phyloP scores from a whole-genome alignment of 768 basidiomycete species.

The Strobilomyces dryophilus region DNA sequence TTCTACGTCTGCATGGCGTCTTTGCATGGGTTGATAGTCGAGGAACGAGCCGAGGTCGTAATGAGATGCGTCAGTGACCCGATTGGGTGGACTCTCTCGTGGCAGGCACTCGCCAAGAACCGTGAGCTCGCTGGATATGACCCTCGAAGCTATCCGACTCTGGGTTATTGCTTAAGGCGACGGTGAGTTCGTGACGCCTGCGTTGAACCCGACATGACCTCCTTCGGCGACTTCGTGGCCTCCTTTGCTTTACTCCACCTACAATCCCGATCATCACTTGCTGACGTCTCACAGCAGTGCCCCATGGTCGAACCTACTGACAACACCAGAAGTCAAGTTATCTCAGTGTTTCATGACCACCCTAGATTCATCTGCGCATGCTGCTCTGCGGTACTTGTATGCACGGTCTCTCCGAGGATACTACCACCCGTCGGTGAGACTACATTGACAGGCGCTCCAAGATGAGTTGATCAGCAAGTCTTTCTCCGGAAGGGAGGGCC shows the following conservation, averaged over 20 bases:
- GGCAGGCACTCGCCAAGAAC: background rate
- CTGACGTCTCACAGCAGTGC: background rate
- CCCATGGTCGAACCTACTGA: slow-evolving; percentile 28
- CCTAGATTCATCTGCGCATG: slow-evolving; percentile 66
- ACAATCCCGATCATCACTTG: background rate
- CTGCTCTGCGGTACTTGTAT: slow-evolving; percentile 68
- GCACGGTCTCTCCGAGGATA: slow-evolving; percentile 22
- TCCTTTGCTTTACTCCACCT: slow-evolving; percentile 13
- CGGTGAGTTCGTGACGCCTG: slow-evolving; percentile 6
- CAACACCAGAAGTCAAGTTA: slow-evolving; percentile 52
- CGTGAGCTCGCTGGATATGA: background rate
- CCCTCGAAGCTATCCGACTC: background rate
- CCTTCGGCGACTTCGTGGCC: slow-evolving; percentile 21
- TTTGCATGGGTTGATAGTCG: slow-evolving; percentile 17
- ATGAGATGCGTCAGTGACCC: background rate
- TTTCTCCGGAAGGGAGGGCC: slow-evolving; percentile 78
- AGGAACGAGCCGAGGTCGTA: background rate
- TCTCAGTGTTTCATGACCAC: slow-evolving; percentile 58
- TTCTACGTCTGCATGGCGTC: slow-evolving; percentile 34
- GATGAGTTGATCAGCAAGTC: slow-evolving; percentile 84
- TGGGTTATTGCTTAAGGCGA: background rate
- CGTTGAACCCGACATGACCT: slow-evolving; percentile 10
- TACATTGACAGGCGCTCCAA: slow-evolving; percentile 56
- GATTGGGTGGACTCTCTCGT: slow-evolving; percentile 13
- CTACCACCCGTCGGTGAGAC: background rate